Conservation (phyloP, 768 basidiomycete genomes). For the Mycena galopus region DNA sequence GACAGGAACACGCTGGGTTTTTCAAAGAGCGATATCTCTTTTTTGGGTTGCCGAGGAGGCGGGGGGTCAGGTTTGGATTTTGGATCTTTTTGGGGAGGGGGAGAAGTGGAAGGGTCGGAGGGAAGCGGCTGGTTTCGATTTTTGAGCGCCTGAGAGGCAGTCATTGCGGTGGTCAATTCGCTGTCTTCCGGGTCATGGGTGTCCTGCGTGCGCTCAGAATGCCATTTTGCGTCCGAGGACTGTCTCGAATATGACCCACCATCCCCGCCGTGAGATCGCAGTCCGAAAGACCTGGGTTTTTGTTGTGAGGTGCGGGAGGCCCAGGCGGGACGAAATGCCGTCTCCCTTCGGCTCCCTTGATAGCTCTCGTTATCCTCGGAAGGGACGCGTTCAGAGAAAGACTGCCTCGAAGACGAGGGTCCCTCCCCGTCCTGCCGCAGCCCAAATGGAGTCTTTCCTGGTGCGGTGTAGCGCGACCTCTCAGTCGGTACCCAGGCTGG, state of each 20-base stretch:
- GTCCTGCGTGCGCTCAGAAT: not conserved
- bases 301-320: not conserved
- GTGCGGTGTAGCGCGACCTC: not conserved
- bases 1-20: conserved; percentile 4
- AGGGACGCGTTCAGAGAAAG: not conserved
- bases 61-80: conserved; percentile 8
- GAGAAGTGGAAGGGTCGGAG: not conserved
- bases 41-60: not conserved
- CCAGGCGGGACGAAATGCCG: not conserved
- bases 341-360: not conserved
- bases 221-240: not conserved
- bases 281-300: not conserved
- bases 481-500: not conserved
- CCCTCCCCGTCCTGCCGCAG: not conserved
- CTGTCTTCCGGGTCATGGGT: not conserved
- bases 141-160: conserved; percentile 4
- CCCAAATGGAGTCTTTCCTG: not conserved
- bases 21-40: conserved; percentile 21
- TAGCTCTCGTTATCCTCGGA: no score
- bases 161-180: not conserved
- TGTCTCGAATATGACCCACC: not conserved
- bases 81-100: not conserved
- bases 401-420: not conserved
- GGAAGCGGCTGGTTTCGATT: conserved; percentile 18
- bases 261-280: not conserved